phyloP scores from a whole-genome alignment of 805 yeast species.

The Candida patagonica region DNA sequence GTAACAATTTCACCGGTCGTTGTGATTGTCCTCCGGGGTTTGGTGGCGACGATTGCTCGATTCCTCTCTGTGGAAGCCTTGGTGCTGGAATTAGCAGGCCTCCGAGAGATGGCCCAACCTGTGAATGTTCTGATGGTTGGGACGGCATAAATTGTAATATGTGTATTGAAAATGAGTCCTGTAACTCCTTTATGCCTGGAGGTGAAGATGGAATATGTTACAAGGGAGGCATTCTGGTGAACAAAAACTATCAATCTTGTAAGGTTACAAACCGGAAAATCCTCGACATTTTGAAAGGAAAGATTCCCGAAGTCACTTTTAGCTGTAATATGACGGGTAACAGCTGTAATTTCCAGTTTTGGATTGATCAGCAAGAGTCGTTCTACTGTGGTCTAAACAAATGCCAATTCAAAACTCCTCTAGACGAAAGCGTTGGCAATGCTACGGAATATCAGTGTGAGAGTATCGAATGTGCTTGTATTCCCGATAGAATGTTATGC shows the following conservation, averaged over 20 bases:
- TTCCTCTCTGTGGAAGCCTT: conserved; percentile 79
- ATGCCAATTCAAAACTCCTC: conserved; percentile 55
- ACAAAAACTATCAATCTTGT: conserved; percentile 81
- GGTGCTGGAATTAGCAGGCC: conserved; percentile 62
- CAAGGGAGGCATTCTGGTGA: conserved; percentile 72
- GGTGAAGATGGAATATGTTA: conserved; percentile 83
- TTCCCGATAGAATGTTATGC: conserved; percentile 88
- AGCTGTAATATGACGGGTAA: conserved; percentile 63
- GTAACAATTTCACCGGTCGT: conserved; percentile 79
- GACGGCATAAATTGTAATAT: conserved; percentile 84
- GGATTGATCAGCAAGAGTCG: conserved; percentile 87
- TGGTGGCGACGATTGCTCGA: conserved; percentile 87
- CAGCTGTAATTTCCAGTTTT: conserved; percentile 83
- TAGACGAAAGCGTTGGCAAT: conserved; percentile 41
- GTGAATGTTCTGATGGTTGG: conserved; percentile 85
- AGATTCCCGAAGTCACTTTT: conserved; percentile 85
- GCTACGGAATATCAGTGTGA: conserved; percentile 71
- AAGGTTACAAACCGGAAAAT: conserved; percentile 86
- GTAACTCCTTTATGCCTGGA: conserved; percentile 83
- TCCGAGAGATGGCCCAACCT: conserved; percentile 39
- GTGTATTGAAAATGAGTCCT: conserved; percentile 63
- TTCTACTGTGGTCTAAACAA: conserved; percentile 75
- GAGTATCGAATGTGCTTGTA: conserved; percentile 73
- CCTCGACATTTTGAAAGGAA: conserved; percentile 66
- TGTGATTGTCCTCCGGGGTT: conserved; percentile 91